These are phyloP conservation scores for Zea luxurians DNA, from an alignment of 176 grass and related monocot genomes.

Conservation along the genomic window DNA sequence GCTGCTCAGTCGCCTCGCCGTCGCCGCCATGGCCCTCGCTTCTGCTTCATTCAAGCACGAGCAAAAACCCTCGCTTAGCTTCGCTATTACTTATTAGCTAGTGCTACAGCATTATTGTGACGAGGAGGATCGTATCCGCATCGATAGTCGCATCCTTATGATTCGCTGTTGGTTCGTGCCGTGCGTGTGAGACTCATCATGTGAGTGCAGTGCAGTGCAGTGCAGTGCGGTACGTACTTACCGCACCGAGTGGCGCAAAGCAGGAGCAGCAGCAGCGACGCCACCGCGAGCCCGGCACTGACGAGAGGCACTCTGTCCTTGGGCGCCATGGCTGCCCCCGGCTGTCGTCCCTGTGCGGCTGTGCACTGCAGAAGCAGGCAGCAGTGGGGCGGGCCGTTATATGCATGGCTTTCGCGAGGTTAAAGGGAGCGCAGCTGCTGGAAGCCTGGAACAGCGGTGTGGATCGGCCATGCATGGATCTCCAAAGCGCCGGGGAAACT, in stretches of 20 bases:
- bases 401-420: conserved; percentile 6
- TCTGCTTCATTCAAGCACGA: conserved; percentile 44
- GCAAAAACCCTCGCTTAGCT: not conserved
- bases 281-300: not conserved
- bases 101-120: not conserved
- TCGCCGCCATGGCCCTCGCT: conserved; percentile 42
- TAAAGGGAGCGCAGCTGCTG: conserved; percentile 12
- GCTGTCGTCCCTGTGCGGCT: too few species aligned
- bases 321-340: conserved; percentile 30
- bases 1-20: conserved; percentile 18
- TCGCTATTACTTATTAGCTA: not conserved
- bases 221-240: conserved; percentile 34
- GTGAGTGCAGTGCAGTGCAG: not conserved
- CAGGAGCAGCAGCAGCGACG: not conserved
- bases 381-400: conserved; percentile 21
- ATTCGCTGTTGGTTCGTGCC: not conserved
- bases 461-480: conserved; percentile 59
- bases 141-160: not conserved
- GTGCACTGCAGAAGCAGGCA: not conserved
- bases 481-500: conserved; percentile 36
- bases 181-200: not conserved
- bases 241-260: conserved; percentile 34
- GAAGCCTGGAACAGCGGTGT: conserved; percentile 15
- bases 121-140: not conserved
- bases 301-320: not conserved